A percentile compares a stretch with the other conserved stretches of the same genome.
phyloP scores from a whole-genome alignment of 176 grass and related monocot species.

The Rhynchospora breviuscula region DNA sequence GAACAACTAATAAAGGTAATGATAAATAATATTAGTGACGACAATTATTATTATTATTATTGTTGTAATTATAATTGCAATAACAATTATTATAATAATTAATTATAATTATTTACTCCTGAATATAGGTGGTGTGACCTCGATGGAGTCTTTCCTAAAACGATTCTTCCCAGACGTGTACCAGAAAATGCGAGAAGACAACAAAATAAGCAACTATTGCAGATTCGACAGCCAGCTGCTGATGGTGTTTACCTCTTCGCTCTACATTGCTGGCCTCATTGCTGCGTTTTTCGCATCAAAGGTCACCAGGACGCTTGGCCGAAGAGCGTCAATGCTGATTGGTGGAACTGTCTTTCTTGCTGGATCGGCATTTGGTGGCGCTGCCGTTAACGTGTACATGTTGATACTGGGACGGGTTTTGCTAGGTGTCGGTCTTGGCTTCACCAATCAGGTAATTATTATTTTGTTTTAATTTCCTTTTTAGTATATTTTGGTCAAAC shows the following conservation, averaged over 20 bases:
- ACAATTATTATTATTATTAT: background rate
- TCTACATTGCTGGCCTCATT: constrained; percentile 74
- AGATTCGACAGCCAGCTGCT: constrained; percentile 71
- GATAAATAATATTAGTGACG: no score
- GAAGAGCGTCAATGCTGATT: constrained; percentile 56
- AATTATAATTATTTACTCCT: background rate
- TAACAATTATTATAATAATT: background rate
- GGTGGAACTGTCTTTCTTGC: constrained; percentile 52
- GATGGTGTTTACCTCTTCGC: constrained; percentile 68
- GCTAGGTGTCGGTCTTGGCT: constrained; percentile 69
- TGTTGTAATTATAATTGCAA: background rate
- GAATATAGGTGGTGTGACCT: constrained; percentile 49
- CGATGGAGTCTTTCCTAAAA: constrained; percentile 70
- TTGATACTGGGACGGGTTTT: constrained; percentile 60
- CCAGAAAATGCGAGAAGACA: constrained; percentile 33
- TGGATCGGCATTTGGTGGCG: constrained; percentile 53
- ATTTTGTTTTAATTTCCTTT: background rate
- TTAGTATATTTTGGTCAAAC: no score
- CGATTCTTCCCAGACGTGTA: constrained; percentile 72
- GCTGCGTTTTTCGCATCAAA: constrained; percentile 48
- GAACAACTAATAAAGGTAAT: no score
- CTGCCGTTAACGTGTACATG: constrained; percentile 59
- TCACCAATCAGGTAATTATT: constrained; percentile 79
- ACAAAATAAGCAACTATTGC: constrained; percentile 56
- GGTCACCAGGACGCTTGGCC: constrained; percentile 54